phyloP scores from a whole-genome alignment of 805 yeast genomes.

The Ogataea nitratoaversa region DNA sequence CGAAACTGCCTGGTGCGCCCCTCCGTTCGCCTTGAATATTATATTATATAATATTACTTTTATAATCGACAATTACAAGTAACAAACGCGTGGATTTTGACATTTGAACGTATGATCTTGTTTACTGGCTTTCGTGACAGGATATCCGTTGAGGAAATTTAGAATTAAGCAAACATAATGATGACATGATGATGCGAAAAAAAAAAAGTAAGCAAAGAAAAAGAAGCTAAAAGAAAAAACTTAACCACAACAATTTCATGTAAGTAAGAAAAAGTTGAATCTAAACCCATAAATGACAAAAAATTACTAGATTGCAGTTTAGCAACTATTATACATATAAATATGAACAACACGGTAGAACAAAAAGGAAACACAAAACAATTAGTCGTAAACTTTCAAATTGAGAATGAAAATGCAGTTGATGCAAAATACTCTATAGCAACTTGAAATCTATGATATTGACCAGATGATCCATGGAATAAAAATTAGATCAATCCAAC shows the following conservation, averaged over 20 bases:
- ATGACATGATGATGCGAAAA: neutral
- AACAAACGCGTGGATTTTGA: too few species aligned
- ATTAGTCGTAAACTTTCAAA: neutral
- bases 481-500: neutral
- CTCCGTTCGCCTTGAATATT: neutral
- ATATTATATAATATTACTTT: too few species aligned
- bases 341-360: slow-evolving; percentile 3
- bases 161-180: slow-evolving; percentile 2
- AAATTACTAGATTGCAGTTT: slow-evolving; percentile 4
- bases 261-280: neutral
- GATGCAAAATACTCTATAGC: slow-evolving; percentile 23
- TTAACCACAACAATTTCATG: neutral
- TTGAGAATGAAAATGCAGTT: slow-evolving; percentile 24
- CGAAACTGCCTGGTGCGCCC: too few species aligned
- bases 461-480: too few species aligned
- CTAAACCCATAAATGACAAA: slow-evolving; percentile 6
- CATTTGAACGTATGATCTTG: too few species aligned
- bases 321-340: slow-evolving; percentile 11
- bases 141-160: slow-evolving; percentile 14
- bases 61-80: too few species aligned
- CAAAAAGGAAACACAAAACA: slow-evolving; percentile 2
- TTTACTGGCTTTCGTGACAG: slow-evolving; percentile 1
- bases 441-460: slow-evolving; percentile 1
- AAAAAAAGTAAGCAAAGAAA: neutral
- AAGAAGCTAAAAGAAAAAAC: slow-evolving; percentile 1